A percentile compares a stretch with the other conserved stretches of the same genome.
Conservation (phyloP, 352 stramenopile species). For the Globisporangium barbulae region DNA sequence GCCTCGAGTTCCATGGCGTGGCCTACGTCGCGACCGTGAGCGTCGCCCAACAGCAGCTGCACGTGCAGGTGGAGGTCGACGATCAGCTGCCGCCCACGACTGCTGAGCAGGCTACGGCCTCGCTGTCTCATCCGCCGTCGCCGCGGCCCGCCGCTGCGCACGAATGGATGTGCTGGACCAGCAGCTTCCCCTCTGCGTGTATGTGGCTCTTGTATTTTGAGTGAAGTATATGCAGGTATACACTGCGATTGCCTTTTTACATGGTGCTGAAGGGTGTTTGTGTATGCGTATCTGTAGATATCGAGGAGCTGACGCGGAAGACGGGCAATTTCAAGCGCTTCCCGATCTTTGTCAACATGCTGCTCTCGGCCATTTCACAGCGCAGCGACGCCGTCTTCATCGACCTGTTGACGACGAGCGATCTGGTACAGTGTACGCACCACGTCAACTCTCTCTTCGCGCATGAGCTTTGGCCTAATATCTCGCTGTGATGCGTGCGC, state of each 20-base stretch:
- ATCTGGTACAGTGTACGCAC: constrained; percentile 44
- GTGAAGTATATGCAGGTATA: not conserved
- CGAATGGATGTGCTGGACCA: constrained; percentile 48
- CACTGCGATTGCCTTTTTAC: not conserved
- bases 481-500: too few species aligned
- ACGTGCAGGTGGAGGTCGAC: constrained; percentile 68
- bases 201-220: not conserved
- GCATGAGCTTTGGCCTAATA: not conserved
- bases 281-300: constrained; percentile 28
- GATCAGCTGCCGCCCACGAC: constrained; percentile 9
- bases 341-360: constrained; percentile 91
- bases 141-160: not conserved
- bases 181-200: constrained; percentile 54
- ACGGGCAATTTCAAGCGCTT: constrained; percentile 94
- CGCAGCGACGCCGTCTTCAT: constrained; percentile 87
- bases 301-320: constrained; percentile 92
- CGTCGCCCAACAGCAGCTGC: constrained; percentile 53
- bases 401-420: constrained; percentile 88
- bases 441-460: too few species aligned
- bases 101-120: not conserved
- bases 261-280: too few species aligned
- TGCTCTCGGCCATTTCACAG: constrained; percentile 72
- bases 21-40: constrained; percentile 71
- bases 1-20: constrained; percentile 69
- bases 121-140: not conserved